Evolutionary conservation across 345 rosid species (phyloP).

Genomic region (Adansonia digitata): DNA sequence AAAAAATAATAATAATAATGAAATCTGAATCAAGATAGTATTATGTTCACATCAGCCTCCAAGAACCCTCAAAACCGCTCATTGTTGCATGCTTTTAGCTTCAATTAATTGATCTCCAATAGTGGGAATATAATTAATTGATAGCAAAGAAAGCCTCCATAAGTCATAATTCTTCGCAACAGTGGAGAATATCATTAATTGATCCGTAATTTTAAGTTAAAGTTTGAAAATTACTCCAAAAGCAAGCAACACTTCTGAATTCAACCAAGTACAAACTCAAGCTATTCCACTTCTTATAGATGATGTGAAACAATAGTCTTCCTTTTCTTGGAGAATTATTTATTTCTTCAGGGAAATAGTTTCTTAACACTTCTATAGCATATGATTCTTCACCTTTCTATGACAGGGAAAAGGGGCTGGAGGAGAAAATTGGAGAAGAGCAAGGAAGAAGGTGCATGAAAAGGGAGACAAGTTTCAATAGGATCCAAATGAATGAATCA

Average conservation of each 20-base stretch:
- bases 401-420: background rate
- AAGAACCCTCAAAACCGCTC: background rate
- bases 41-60: background rate
- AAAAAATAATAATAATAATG: background rate
- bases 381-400: background rate
- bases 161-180: background rate
- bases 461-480: background rate
- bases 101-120: too few species aligned
- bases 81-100: background rate
- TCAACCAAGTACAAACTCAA: background rate
- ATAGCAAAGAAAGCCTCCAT: background rate
- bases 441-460: background rate
- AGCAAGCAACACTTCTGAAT: background rate
- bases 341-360: background rate
- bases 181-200: background rate
- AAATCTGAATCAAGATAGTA: background rate
- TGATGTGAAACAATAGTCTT: background rate
- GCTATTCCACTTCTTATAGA: background rate
- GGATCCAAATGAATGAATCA: background rate
- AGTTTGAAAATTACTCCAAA: background rate
- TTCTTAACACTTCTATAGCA: background rate
- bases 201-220: background rate
- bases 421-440: background rate
- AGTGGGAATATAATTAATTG: too few species aligned
- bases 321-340: background rate